Conservation (phyloP, 495 filamentous ascomycete genomes). For the Neurospora intermedia region DNA sequence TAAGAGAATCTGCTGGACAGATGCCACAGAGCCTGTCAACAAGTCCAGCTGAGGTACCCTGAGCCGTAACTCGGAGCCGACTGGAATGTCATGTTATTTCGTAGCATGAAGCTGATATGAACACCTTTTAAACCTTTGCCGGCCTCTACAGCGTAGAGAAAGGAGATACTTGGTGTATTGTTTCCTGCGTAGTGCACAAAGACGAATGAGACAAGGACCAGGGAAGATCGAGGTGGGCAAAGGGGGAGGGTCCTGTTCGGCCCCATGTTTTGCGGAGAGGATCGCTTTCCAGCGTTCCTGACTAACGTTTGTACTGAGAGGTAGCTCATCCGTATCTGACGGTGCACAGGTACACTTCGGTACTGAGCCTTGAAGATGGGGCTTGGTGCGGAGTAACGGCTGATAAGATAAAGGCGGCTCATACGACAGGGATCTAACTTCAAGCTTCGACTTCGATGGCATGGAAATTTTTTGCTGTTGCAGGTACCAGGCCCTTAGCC, state of each 20-base stretch:
- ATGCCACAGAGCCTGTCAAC: background rate
- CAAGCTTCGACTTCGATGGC: background rate
- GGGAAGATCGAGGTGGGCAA: background rate
- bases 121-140: background rate
- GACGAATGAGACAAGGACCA: background rate
- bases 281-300: background rate
- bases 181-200: background rate
- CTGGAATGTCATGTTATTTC: background rate
- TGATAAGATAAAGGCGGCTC: background rate
- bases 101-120: background rate
- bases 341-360: background rate
- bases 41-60: background rate
- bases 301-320: background rate
- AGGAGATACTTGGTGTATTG: background rate
- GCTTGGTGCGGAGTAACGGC: background rate
- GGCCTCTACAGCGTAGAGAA: background rate
- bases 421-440: background rate
- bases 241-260: background rate
- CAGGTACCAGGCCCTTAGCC: slow-evolving; percentile 1
- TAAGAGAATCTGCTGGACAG: background rate
- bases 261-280: background rate
- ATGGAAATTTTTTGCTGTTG: slow-evolving; percentile 2
- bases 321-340: background rate
- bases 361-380: background rate
- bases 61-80: background rate